A percentile compares a stretch with the other conserved stretches of the same genome.
phyloP scores from a whole-genome alignment of 129 eudicot genomes.

The Chrysanthemum seticuspe region DNA sequence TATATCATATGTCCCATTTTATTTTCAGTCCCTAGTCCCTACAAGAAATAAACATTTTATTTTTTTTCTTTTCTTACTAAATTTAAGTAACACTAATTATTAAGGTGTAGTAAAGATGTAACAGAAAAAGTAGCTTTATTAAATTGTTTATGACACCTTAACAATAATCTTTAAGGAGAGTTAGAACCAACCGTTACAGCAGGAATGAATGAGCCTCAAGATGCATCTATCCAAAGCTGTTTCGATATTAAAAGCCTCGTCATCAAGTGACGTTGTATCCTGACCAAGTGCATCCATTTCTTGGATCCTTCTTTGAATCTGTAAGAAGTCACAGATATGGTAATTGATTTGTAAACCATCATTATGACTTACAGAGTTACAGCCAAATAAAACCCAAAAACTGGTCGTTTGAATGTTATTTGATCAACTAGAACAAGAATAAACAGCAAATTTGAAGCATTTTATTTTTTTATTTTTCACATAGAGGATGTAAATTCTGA shows the following conservation, averaged over 20 bases:
- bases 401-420: no score
- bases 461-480: neutral
- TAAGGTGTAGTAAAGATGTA: neutral
- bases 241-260: constrained; percentile 75
- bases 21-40: no score
- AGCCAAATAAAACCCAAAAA: constrained; percentile 1
- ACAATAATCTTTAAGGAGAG: neutral
- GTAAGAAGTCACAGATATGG: constrained; percentile 19
- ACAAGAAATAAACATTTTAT: neutral
- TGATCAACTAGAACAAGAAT: no score
- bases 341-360: neutral
- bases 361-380: constrained; percentile 3
- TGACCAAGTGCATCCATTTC: constrained; percentile 55
- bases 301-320: constrained; percentile 80
- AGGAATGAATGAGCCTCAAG: constrained; percentile 93
- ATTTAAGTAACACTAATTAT: neutral
- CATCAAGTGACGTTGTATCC: constrained; percentile 70
- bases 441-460: no score
- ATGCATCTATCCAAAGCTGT: constrained; percentile 94
- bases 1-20: no score
- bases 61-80: neutral
- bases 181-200: constrained; percentile 72
- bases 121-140: neutral
- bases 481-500: neutral
- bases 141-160: neutral